Conservation (phyloP, 257 asterid species). For the Nicotiana sylvestris region DNA sequence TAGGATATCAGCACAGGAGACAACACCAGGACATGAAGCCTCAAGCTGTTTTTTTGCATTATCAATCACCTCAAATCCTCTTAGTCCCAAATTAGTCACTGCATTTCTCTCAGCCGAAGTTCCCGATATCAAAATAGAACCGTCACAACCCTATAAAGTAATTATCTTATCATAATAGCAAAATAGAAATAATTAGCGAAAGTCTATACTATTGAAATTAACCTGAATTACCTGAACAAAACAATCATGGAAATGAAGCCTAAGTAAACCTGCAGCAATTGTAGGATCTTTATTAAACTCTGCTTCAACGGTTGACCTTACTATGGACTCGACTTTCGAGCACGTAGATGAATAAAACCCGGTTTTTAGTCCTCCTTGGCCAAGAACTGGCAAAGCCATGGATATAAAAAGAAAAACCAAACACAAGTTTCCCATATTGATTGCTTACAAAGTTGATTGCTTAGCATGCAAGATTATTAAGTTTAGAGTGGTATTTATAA, state of each 20-base stretch:
- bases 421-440: conserved; percentile 24
- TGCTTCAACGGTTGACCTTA: conserved; percentile 54
- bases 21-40: conserved; percentile 47
- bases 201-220: neutral
- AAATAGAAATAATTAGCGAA: neutral
- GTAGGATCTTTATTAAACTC: conserved; percentile 39
- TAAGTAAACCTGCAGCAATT: conserved; percentile 55
- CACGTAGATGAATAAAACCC: conserved; percentile 63
- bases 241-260: conserved; percentile 77
- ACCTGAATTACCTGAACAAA: conserved; percentile 44
- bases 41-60: conserved; percentile 63
- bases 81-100: conserved; percentile 37
- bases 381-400: conserved; percentile 12
- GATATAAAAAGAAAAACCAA: conserved; percentile 14
- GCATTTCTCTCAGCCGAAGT: conserved; percentile 50
- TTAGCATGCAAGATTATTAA: neutral
- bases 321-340: conserved; percentile 54
- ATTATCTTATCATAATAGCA: too few species aligned
- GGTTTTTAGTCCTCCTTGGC: conserved; percentile 33
- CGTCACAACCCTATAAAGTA: conserved; percentile 59
- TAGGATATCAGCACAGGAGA: conserved; percentile 64
- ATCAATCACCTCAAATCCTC: conserved; percentile 63
- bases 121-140: conserved; percentile 43
- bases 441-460: neutral
- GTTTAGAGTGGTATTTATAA: neutral